Evolutionary conservation across 768 basidiomycete genomes (phyloP).

Genomic region (Termitomyces sp.): DNA sequence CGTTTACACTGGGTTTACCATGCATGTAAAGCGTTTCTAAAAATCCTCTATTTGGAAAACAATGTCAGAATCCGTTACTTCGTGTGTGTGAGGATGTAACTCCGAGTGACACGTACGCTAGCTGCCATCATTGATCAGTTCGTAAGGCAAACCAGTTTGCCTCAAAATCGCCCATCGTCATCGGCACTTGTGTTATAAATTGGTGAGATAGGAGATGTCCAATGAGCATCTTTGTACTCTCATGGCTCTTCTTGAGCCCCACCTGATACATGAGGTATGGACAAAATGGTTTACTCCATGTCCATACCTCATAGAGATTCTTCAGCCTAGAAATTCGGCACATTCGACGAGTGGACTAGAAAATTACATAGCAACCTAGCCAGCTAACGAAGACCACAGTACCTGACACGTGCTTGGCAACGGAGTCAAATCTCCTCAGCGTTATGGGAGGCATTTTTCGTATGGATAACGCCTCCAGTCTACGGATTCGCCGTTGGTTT

Average conservation of each 20-base stretch:
- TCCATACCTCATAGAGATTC: not conserved
- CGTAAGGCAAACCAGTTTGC: not conserved
- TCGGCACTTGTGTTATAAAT: not conserved
- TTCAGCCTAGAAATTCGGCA: not conserved
- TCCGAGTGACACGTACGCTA: not conserved
- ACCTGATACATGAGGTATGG: not conserved
- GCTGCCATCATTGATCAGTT: slow-evolving; percentile 1
- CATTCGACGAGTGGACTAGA: not conserved
- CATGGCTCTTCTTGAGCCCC: not conserved
- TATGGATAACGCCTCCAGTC: not conserved
- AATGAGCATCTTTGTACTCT: not conserved
- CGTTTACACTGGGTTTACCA: not conserved
- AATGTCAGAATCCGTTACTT: not conserved
- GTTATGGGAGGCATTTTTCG: not conserved
- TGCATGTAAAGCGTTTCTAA: not conserved
- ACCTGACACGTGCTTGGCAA: not conserved
- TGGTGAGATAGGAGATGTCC: not conserved
- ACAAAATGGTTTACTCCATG: not conserved
- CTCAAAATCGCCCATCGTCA: not conserved
- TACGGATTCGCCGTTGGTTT: not conserved
- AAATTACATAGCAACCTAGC: not conserved
- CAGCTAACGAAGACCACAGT: not conserved
- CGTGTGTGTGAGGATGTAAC: not conserved
- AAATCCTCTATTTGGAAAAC: not conserved
- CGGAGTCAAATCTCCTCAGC: not conserved